A percentile compares a stretch with the other conserved stretches of the same genome.
phyloP scores from a whole-genome alignment of 2,329 filamentous ascomycete species.

The Davidsoniella eucalypti region DNA sequence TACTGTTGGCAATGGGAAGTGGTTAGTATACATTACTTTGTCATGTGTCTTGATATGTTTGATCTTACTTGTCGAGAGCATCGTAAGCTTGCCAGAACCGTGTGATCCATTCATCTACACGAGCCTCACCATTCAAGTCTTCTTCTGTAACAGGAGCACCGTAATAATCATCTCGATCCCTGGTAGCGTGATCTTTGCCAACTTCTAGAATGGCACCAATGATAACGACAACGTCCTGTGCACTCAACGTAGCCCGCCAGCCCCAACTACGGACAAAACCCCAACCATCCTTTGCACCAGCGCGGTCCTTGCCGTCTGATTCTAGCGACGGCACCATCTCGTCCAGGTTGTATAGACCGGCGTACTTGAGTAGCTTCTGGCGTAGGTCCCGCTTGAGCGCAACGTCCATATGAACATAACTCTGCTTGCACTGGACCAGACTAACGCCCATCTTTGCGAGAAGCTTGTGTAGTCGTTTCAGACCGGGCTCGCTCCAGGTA shows the following conservation, averaged over 20 bases:
- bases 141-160: slow-evolving; percentile 20
- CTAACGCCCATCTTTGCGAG: slow-evolving; percentile 97
- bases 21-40: slow-evolving; percentile 16
- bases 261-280: slow-evolving; percentile 96
- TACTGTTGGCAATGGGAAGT: slow-evolving; percentile 28
- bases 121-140: slow-evolving; percentile 31
- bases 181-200: slow-evolving; percentile 37
- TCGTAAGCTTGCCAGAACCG: slow-evolving; percentile 60
- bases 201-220: slow-evolving; percentile 87
- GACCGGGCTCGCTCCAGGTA: slow-evolving; percentile 82
- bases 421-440: slow-evolving; percentile 82
- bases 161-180: slow-evolving; percentile 14
- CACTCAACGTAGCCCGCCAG: slow-evolving; percentile 86
- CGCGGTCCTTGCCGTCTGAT: slow-evolving; percentile 51
- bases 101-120: slow-evolving; percentile 47
- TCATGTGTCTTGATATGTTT: slow-evolving; percentile 18
- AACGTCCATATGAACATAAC: slow-evolving; percentile 97
- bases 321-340: slow-evolving; percentile 73
- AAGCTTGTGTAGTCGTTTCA: slow-evolving; percentile 81
- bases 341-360: slow-evolving; percentile 82
- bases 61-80: slow-evolving; percentile 48
- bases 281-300: slow-evolving; percentile 75
- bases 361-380: slow-evolving; percentile 76
- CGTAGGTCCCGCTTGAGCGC: slow-evolving; percentile 78
- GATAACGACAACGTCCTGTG: slow-evolving; percentile 85